Base-by-base conservation (phyloP, 371 early-diverging fungal genomes). In the Mortierella sp. region DNA sequence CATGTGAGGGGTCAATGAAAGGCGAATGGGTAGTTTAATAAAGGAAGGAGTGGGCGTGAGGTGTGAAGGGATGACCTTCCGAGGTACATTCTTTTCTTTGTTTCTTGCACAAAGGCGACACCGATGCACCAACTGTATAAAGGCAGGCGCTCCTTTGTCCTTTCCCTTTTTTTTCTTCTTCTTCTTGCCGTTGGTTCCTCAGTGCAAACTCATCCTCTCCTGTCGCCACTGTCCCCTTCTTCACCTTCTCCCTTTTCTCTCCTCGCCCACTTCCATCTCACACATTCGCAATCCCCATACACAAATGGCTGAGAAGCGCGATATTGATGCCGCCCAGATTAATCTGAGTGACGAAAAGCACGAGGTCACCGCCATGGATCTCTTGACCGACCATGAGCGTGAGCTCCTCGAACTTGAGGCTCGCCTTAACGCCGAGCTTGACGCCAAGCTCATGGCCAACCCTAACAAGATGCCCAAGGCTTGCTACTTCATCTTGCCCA, bases 401-500 rank as follows among this genome's bases (percentile, higher is more conserved):
- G 86, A 85, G 57, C 73, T 86, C 24, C 79, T 86, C 72, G 87
- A 86, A 72, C 67, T 85, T 43, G 86, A 85, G 82, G 80, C 82
- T 64, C 87, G 81, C 28, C 74, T 83, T 51, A 83, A 87, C 72
- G 81, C 83, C 40, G 84, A 87, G 73, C 72, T 87, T 9, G 87
- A 87, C 70, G 88, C 85, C 74, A 69, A 79, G 76, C 37, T 88
- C 19, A 37, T 78, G 73, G 79, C 80, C 19, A 82, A 88, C 80
- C 89, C 81, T 44, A 72, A 80, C 77, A 82, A 76, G 79, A 77
- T 83, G 81, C 89, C 89, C 34, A 84, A 71, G 73, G 88, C 89
- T 21, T 69, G 78, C 21, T 89, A 73, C 69, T 89, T 88, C 86
- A 89, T 89, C 71, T 72, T 89, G 77, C 88, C 88, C 72, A 88